These are phyloP conservation scores for Debaryomyces castellii DNA, from an alignment of 805 yeast species.

Conservation along the genomic window DNA sequence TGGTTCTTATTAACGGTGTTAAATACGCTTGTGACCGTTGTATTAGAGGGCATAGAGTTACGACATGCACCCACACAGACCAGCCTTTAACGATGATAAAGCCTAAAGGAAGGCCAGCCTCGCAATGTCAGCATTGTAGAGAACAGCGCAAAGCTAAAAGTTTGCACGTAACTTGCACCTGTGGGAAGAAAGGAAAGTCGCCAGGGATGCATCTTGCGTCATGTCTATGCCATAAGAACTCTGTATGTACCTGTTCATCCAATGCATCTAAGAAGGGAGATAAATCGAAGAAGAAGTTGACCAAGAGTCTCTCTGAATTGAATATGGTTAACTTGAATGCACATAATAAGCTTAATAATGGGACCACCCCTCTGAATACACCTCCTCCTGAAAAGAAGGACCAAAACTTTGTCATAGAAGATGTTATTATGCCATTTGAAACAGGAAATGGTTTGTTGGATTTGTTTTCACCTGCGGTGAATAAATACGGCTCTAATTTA, in stretches of 20 bases:
- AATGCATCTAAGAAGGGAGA: slow-evolving; percentile 14
- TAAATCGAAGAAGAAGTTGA: slow-evolving; percentile 9
- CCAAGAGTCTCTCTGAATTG: slow-evolving; percentile 5
- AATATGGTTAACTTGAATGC: background rate
- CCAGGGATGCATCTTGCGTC: slow-evolving; percentile 36
- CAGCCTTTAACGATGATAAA: slow-evolving; percentile 90
- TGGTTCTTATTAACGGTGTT: slow-evolving; percentile 90
- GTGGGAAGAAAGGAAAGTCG: slow-evolving; percentile 55
- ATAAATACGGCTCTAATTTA: slow-evolving; percentile 3
- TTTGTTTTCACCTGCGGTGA: slow-evolving; percentile 18
- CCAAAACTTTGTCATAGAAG: slow-evolving; percentile 26
- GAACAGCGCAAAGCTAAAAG: slow-evolving; percentile 68
- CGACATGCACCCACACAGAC: slow-evolving; percentile 90
- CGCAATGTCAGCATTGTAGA: slow-evolving; percentile 86
- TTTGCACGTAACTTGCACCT: slow-evolving; percentile 67
- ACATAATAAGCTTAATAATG: background rate
- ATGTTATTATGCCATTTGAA: slow-evolving; percentile 30
- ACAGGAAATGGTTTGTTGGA: slow-evolving; percentile 29
- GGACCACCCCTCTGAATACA: background rate
- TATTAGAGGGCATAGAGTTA: slow-evolving; percentile 94
- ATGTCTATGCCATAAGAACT: slow-evolving; percentile 38
- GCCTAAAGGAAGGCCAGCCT: slow-evolving; percentile 94
- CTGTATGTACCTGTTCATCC: slow-evolving; percentile 42
- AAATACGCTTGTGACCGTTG: slow-evolving; percentile 97
- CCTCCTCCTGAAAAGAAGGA: slow-evolving; percentile 2